Percentiles rank a stretch among this genome's conserved stretches.
Conservation (phyloP, 1,139 yeast genomes). For the Magnusiomyces clavatus region DNA sequence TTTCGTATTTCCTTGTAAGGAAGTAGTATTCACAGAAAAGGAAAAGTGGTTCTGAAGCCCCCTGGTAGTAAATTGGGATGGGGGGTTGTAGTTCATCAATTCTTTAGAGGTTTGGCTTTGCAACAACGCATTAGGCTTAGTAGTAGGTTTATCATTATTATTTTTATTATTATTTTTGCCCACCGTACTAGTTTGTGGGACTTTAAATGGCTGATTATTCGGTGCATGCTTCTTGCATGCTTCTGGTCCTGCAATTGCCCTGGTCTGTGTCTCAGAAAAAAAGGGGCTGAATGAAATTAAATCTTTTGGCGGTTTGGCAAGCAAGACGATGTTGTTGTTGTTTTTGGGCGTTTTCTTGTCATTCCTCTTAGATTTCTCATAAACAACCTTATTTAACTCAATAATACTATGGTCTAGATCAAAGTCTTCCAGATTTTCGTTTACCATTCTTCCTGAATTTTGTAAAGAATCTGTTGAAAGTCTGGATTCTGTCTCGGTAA, state of each 20-base stretch:
- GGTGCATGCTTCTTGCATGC: background rate
- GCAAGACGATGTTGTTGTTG: too few relatives aligned
- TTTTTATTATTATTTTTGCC: background rate
- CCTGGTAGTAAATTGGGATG: background rate
- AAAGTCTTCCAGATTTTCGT: background rate
- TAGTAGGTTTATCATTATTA: background rate
- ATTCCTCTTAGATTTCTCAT: background rate
- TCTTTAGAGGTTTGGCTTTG: background rate
- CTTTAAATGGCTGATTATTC: background rate
- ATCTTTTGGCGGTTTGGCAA: background rate
- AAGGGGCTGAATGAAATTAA: constrained; percentile 5
- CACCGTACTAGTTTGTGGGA: background rate
- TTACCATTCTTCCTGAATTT: background rate
- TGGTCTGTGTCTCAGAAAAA: background rate
- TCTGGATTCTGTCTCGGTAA: too few relatives aligned
- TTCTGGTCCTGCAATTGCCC: background rate
- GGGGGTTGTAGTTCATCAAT: background rate
- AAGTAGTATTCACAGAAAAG: constrained; percentile 3
- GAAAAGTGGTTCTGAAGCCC: constrained; percentile 6
- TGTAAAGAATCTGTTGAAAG: background rate
- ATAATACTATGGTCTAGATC: background rate
- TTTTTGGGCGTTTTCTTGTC: background rate
- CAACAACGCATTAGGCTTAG: background rate
- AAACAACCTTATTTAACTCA: background rate
- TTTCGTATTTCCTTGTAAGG: background rate